These are phyloP conservation scores for Pythium chondricola DNA, from an alignment of 352 stramenopile genomes.

Conservation along the genomic window DNA sequence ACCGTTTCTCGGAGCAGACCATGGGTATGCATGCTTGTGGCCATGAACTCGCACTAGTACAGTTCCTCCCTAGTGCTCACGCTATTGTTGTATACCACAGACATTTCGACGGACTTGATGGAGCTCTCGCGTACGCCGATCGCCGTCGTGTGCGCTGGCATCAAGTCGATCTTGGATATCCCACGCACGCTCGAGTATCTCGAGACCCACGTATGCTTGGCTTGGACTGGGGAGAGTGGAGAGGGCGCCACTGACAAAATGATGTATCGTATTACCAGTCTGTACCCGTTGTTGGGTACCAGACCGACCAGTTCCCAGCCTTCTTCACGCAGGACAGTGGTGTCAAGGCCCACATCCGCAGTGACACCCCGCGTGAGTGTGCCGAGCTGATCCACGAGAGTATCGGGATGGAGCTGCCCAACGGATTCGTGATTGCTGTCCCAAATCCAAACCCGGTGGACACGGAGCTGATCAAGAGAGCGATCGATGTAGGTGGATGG, in stretches of 20 bases:
- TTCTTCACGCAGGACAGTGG: constrained; percentile 96
- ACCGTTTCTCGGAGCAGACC: constrained; percentile 91
- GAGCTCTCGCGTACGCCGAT: constrained; percentile 95
- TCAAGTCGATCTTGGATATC: constrained; percentile 99
- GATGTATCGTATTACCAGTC: too few species aligned
- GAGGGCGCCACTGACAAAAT: too few species aligned
- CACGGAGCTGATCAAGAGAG: constrained; percentile 81
- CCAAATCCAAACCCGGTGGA: constrained; percentile 86
- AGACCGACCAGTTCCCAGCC: constrained; percentile 93
- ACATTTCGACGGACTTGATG: constrained; percentile 95
- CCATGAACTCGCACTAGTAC: too few species aligned
- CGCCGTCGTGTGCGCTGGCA: constrained; percentile 95
- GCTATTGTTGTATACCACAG: constrained; percentile 20
- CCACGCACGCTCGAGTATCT: constrained; percentile 94
- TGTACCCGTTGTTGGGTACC: constrained; percentile 92
- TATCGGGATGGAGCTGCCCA: constrained; percentile 70
- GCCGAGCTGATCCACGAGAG: constrained; percentile 81
- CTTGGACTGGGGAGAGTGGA: too few species aligned
- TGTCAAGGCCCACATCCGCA: constrained; percentile 71
- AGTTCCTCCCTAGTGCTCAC: too few species aligned
- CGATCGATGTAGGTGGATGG: constrained; percentile 85
- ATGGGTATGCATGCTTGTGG: constrained; percentile 62
- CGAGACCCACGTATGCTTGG: constrained; percentile 93
- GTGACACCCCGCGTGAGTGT: constrained; percentile 84
- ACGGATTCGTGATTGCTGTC: constrained; percentile 84